Evolutionary conservation across 2,329 filamentous ascomycete genomes (phyloP).

Genomic region (Lasiodiplodia sp.): DNA sequence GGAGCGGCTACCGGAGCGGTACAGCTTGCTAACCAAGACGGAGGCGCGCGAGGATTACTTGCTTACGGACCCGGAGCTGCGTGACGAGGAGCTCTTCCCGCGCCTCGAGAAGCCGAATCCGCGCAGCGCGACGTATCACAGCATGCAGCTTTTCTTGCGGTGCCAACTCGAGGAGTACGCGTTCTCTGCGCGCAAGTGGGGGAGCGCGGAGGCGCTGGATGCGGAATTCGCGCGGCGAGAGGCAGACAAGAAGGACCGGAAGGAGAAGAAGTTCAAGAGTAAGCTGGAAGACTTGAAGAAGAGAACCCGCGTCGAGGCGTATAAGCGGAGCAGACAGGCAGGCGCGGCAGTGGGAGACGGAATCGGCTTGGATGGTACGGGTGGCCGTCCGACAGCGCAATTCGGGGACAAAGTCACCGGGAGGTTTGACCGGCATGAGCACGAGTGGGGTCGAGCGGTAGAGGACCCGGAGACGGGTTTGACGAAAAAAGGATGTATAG

Average conservation of each 20-base stretch:
- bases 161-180: slow-evolving; percentile 96
- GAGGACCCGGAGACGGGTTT: slow-evolving; percentile 71
- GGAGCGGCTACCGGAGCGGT: slow-evolving; percentile 88
- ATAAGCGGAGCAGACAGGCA: slow-evolving; percentile 62
- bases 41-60: slow-evolving; percentile 96
- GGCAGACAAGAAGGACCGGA: slow-evolving; percentile 79
- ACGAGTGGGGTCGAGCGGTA: slow-evolving; percentile 77
- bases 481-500: slow-evolving; percentile 76
- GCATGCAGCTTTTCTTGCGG: slow-evolving; percentile 97
- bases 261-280: slow-evolving; percentile 89
- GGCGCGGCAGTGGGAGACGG: slow-evolving; percentile 47
- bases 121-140: slow-evolving; percentile 94
- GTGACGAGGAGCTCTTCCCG: slow-evolving; percentile 83
- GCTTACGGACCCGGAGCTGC: slow-evolving; percentile 91
- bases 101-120: slow-evolving; percentile 91
- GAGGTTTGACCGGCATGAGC: slow-evolving; percentile 75
- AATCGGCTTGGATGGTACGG: slow-evolving; percentile 51
- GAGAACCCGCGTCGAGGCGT: slow-evolving; percentile 89
- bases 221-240: slow-evolving; percentile 85
- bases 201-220: slow-evolving; percentile 82
- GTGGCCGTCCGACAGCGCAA: slow-evolving; percentile 55
- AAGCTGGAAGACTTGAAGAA: slow-evolving; percentile 92
- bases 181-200: slow-evolving; percentile 84
- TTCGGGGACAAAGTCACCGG: slow-evolving; percentile 81
- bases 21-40: slow-evolving; percentile 94